Evolutionary conservation across 805 yeast species (phyloP).

Genomic region (Candida silvicultrix): DNA sequence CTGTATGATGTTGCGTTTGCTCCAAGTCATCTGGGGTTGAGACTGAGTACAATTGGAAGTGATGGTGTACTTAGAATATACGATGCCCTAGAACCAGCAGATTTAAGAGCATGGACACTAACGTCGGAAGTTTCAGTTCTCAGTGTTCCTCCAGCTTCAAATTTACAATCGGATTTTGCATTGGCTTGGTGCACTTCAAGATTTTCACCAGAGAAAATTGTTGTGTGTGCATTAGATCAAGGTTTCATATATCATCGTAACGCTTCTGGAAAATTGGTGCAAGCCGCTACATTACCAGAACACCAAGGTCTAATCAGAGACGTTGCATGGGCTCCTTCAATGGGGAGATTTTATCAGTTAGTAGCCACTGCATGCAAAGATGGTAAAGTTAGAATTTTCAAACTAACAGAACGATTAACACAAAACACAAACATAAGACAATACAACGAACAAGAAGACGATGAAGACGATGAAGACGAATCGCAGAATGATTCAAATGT

Average conservation of each 20-base stretch:
- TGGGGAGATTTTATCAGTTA: constrained; percentile 84
- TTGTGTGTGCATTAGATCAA: constrained; percentile 81
- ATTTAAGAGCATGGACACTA: constrained; percentile 73
- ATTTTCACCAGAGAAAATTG: constrained; percentile 73
- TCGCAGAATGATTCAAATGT: constrained; percentile 20
- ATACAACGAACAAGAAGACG: constrained; percentile 8
- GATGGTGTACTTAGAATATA: constrained; percentile 84
- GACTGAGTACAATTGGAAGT: constrained; percentile 80
- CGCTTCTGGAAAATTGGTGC: constrained; percentile 42
- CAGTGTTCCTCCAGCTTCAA: constrained; percentile 67
- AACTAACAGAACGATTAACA: constrained; percentile 42
- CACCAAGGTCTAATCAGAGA: constrained; percentile 84
- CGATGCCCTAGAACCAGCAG: constrained; percentile 88
- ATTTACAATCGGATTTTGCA: constrained; percentile 79
- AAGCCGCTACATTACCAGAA: constrained; percentile 66
- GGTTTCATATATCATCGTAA: constrained; percentile 68
- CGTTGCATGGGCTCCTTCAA: constrained; percentile 94
- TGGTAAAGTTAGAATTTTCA: constrained; percentile 83
- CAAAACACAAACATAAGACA: constrained; percentile 1
- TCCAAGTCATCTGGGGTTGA: constrained; percentile 75
- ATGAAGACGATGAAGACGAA: constrained; percentile 13
- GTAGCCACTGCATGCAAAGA: constrained; percentile 96
- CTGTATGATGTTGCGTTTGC: constrained; percentile 87
- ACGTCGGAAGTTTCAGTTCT: constrained; percentile 66
- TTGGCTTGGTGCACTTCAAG: constrained; percentile 89